Evolutionary conservation across 352 stramenopile species (phyloP).

Genomic region (Globisporangium heterothallicum): DNA sequence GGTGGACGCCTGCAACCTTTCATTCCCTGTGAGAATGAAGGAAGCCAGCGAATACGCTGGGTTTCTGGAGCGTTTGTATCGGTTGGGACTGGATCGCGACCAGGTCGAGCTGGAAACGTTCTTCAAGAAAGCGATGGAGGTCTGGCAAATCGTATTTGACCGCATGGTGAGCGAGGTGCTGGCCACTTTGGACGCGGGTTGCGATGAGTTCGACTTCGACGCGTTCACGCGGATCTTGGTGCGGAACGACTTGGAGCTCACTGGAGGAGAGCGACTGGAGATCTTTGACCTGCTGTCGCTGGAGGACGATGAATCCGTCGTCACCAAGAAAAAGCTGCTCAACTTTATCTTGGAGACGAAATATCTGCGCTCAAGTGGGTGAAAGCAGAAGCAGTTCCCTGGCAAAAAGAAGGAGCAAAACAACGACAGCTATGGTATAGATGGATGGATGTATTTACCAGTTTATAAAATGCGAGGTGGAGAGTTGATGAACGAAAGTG

Average conservation of each 20-base stretch:
- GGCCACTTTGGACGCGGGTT: conserved; percentile 15
- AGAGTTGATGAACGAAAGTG: too few relatives aligned
- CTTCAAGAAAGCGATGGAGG: conserved; percentile 29
- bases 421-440: not conserved
- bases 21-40: conserved; percentile 43
- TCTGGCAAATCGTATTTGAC: conserved; percentile 41
- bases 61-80: conserved; percentile 37
- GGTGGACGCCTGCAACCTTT: conserved; percentile 33
- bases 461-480: not conserved
- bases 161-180: conserved; percentile 19
- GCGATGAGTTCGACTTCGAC: conserved; percentile 29
- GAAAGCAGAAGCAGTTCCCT: too few relatives aligned
- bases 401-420: conserved; percentile 15
- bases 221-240: conserved; percentile 29
- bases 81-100: conserved; percentile 32
- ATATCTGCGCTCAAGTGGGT: too few relatives aligned
- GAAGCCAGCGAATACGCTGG: conserved; percentile 19
- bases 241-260: conserved; percentile 41
- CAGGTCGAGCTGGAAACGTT: conserved; percentile 39
- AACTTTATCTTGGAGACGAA: conserved; percentile 24
- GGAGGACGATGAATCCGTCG: conserved; percentile 26
- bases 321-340: conserved; percentile 21
- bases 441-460: too few relatives aligned
- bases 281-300: conserved; percentile 44
- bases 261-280: conserved; percentile 46